Base-by-base conservation (phyloP, 495 filamentous ascomycete species). In the Penicillium nucicola region DNA sequence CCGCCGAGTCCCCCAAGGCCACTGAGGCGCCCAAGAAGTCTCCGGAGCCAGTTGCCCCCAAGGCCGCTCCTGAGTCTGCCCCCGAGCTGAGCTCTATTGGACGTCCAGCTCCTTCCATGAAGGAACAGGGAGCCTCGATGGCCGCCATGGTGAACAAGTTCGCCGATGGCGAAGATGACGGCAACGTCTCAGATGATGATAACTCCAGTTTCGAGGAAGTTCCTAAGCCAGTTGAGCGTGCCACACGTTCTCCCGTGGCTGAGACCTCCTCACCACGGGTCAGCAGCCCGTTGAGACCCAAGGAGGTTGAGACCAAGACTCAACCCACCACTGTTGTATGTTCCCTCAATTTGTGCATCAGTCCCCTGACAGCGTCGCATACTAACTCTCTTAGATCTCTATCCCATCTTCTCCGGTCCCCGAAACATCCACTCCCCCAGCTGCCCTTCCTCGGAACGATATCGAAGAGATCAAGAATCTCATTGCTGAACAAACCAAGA, bases 121-220 rank as follows among this genome's bases (percentile, higher is more conserved):
- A 84, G 53, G 89, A 93, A 51, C 90, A 91, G 73, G 90, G 90
- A 57, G 78, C 77, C 44, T 92, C 90, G 1, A 92, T 97, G 71
- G 83, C 88, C 23, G 82, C 81, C 43, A 82, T 90, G 75, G 91
- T 92, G 1, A 81, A 79, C 62, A 95, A 91, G 69, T 96, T 86
- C 64, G 83, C 89, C 45, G 90, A 95, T 62, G 70, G 87, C 13
- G 83, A 85, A 19, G 83, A 81, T 15, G 81, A 80, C 10, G 70
- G 71, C 11, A 73, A 71, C 11, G 74, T 81, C 8, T 76, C 71
- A 5, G 80, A 83, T 3, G 82, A 85, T 42, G 87, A 90, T 38
- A 77, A 80, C 11, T 90, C 87, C 4, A 87, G 84, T 69, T 96
- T 96, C 60, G 87, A 95, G 62, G 87, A 92, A 57, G 77, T 90